Percentiles rank a stretch among this genome's conserved stretches.
These are phyloP conservation scores for Leishmania turanica DNA, from an alignment of 208 protist genomes.

Conservation along the genomic window DNA sequence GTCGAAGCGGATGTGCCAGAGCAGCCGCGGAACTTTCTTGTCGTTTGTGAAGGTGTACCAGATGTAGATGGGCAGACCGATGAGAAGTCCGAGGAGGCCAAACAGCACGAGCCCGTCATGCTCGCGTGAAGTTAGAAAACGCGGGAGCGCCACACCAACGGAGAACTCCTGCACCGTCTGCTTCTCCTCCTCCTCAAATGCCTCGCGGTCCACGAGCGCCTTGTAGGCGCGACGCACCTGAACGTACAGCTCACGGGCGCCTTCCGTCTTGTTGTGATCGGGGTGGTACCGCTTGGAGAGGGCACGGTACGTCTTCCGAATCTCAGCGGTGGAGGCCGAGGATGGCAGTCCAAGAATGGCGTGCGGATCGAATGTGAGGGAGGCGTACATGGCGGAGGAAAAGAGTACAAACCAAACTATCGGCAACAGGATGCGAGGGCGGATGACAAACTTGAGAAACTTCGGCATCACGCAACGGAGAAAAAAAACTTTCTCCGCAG, in stretches of 20 bases:
- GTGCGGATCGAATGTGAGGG: conserved; percentile 89
- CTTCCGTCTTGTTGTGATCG: conserved; percentile 91
- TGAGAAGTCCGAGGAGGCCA: conserved; percentile 77
- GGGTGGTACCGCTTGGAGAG: conserved; percentile 88
- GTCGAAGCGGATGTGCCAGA: conserved; percentile 80
- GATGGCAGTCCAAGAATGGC: conserved; percentile 68
- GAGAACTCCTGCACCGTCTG: conserved; percentile 73
- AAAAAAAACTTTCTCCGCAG: conserved; percentile 79
- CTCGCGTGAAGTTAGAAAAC: conserved; percentile 86
- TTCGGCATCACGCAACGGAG: conserved; percentile 81
- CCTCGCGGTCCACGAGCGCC: conserved; percentile 90
- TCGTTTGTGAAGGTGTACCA: conserved; percentile 85
- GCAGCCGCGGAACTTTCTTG: conserved; percentile 65
- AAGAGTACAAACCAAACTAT: conserved; percentile 84
- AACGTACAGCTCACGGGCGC: conserved; percentile 86
- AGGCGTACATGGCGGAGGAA: conserved; percentile 88
- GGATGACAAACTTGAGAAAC: conserved; percentile 87
- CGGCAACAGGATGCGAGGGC: conserved; percentile 80
- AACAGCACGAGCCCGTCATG: conserved; percentile 90
- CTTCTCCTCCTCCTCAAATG: conserved; percentile 89
- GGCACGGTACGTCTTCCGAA: conserved; percentile 87
- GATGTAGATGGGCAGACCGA: conserved; percentile 63
- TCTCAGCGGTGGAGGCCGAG: conserved; percentile 69
- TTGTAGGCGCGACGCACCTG: conserved; percentile 93
- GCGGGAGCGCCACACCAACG: conserved; percentile 88